These are phyloP conservation scores for Citrus sp. DNA, from an alignment of 345 rosid genomes.

Conservation along the genomic window DNA sequence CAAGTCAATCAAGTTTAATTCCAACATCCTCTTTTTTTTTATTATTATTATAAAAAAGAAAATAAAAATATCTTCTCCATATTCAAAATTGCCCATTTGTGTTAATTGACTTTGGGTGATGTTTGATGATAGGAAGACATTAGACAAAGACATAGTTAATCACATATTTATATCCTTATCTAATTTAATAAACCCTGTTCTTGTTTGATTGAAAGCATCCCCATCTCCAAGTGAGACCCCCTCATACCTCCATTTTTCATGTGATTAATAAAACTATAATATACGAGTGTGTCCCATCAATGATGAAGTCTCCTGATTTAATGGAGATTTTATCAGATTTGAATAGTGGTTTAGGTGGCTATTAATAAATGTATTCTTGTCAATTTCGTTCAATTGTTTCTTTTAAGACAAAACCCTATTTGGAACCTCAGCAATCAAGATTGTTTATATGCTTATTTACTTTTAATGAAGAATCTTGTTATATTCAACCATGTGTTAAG, in stretches of 20 bases:
- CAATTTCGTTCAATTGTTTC: background rate
- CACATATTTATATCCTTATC: background rate
- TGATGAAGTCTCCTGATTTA: background rate
- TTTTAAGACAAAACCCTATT: background rate
- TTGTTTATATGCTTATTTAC: background rate
- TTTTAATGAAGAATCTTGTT: background rate
- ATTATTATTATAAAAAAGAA: background rate
- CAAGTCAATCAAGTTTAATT: background rate
- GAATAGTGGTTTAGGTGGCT: background rate
- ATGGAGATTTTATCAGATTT: background rate
- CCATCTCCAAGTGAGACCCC: background rate
- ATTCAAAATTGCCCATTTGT: background rate
- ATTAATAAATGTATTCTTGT: background rate
- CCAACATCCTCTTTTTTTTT: background rate
- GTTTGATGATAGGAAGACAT: background rate
- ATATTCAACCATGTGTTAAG: conserved; percentile 16
- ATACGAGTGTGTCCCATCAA: background rate
- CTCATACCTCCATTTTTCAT: background rate
- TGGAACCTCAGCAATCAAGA: background rate
- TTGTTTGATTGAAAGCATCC: background rate
- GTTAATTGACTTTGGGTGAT: background rate
- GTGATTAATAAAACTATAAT: conserved; percentile 1
- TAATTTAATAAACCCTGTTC: background rate
- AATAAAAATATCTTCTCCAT: too few species aligned
- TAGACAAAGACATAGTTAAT: background rate